Conservation (phyloP, 306 rosid genomes). For the Dalbergia cultrata region DNA sequence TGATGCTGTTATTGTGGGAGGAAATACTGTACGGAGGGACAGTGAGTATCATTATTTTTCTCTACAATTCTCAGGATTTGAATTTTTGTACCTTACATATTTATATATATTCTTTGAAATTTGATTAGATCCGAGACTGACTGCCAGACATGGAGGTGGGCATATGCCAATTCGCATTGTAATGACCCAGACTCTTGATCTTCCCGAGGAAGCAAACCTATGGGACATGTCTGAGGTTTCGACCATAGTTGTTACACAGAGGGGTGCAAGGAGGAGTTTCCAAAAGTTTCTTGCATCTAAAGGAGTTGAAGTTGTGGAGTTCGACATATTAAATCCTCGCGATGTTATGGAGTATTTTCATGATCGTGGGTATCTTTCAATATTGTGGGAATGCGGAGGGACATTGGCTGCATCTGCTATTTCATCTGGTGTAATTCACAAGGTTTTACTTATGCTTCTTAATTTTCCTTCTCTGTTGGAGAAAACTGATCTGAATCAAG, state of each 20-base stretch:
- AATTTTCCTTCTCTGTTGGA: neutral
- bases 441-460: slow-evolving; percentile 55
- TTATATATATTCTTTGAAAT: slow-evolving; percentile 18
- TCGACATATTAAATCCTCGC: slow-evolving; percentile 80
- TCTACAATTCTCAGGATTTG: slow-evolving; percentile 27
- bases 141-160: slow-evolving; percentile 94
- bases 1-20: slow-evolving; percentile 91
- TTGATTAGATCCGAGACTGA: slow-evolving; percentile 80
- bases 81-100: slow-evolving; percentile 11
- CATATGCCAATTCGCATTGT: slow-evolving; percentile 88
- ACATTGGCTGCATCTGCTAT: slow-evolving; percentile 94
- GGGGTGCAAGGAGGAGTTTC: slow-evolving; percentile 89
- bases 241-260: slow-evolving; percentile 89
- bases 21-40: slow-evolving; percentile 87
- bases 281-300: slow-evolving; percentile 94
- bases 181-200: slow-evolving; percentile 79
- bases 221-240: slow-evolving; percentile 85
- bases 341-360: slow-evolving; percentile 95
- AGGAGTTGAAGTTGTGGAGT: slow-evolving; percentile 97
- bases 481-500: slow-evolving; percentile 24
- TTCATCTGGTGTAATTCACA: slow-evolving; percentile 87
- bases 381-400: slow-evolving; percentile 98
- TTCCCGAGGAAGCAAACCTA: slow-evolving; percentile 84
- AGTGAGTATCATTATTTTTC: slow-evolving; percentile 62
- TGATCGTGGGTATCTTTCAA: slow-evolving; percentile 89